Conservation (phyloP, 805 yeast genomes). For the Cyberlindnera petersonii region DNA sequence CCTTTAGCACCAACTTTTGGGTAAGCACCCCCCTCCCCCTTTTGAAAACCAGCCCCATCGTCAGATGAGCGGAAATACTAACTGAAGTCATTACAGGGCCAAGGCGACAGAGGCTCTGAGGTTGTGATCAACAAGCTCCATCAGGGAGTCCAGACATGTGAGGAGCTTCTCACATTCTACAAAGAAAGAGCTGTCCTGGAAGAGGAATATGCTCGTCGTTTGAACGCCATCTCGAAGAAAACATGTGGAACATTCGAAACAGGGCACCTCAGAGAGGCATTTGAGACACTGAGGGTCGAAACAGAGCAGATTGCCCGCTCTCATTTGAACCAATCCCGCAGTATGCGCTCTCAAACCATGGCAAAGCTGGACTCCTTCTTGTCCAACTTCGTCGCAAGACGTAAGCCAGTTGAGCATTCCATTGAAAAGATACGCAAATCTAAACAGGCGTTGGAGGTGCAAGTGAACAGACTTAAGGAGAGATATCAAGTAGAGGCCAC, state of each 20-base stretch:
- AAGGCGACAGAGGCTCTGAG: conserved; percentile 56
- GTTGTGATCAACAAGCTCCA: conserved; percentile 54
- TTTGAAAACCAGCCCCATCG: no score
- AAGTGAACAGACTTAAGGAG: conserved; percentile 37
- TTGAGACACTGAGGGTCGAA: conserved; percentile 56
- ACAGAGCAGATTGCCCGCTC: conserved; percentile 55
- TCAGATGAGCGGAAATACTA: no score
- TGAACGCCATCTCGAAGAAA: conserved; percentile 48
- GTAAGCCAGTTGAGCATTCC: conserved; percentile 53
- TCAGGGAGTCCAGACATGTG: conserved; percentile 55
- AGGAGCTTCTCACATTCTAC: conserved; percentile 45
- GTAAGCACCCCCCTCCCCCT: conserved; percentile 24
- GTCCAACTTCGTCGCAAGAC: conserved; percentile 46
- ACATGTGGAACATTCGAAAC: conserved; percentile 53
- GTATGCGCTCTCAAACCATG: conserved; percentile 48
- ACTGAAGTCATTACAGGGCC: conserved; percentile 39
- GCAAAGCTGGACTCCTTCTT: conserved; percentile 51
- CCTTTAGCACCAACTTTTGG: conserved; percentile 49
- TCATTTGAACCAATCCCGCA: conserved; percentile 49
- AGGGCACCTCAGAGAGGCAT: conserved; percentile 55
- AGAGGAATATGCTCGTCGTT: conserved; percentile 61
- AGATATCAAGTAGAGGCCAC: conserved; percentile 56
- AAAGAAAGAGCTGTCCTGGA: conserved; percentile 60
- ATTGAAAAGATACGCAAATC: conserved; percentile 51
- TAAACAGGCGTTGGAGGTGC: conserved; percentile 35